phyloP scores from a whole-genome alignment of 106 monocot genomes.

The Dioscorea dumetorum region DNA sequence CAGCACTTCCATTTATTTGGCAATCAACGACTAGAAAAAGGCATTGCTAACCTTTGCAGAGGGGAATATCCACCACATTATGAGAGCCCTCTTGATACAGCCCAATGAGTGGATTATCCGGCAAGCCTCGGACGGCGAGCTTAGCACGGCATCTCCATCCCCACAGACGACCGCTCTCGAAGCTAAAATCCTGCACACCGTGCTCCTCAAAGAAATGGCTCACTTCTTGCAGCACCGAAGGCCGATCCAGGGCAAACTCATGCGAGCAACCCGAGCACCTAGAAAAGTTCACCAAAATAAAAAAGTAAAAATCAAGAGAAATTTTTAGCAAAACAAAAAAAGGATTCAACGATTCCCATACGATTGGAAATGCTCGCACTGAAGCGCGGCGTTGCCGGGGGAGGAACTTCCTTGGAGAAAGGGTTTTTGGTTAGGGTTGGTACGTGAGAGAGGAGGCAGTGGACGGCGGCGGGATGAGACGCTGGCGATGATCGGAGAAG shows the following conservation, averaged over 20 bases:
- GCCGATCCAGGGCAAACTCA: slow-evolving; percentile 71
- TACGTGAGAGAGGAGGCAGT: neutral
- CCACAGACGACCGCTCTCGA: slow-evolving; percentile 63
- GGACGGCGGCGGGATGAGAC: slow-evolving; percentile 15
- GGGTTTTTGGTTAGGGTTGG: neutral
- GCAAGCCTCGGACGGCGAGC: slow-evolving; percentile 77
- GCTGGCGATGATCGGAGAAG: slow-evolving; percentile 18
- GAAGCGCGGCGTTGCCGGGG: slow-evolving; percentile 30
- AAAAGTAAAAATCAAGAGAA: neutral
- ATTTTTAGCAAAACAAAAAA: neutral
- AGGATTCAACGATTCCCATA: slow-evolving; percentile 9
- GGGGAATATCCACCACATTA: slow-evolving; percentile 80
- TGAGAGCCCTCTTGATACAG: slow-evolving; percentile 93
- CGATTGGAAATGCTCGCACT: slow-evolving; percentile 82
- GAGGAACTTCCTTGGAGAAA: slow-evolving; percentile 6
- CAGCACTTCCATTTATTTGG: neutral
- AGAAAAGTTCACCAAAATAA: neutral
- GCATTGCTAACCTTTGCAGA: slow-evolving; percentile 62
- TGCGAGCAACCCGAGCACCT: slow-evolving; percentile 92
- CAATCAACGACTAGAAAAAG: neutral
- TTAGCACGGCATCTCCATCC: slow-evolving; percentile 97
- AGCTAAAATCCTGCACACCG: slow-evolving; percentile 73
- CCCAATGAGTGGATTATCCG: slow-evolving; percentile 66
- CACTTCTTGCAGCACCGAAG: slow-evolving; percentile 54
- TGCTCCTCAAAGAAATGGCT: slow-evolving; percentile 49